phyloP scores from a whole-genome alignment of 2,329 filamentous ascomycete genomes.

The Aphanoascus verrucosus region DNA sequence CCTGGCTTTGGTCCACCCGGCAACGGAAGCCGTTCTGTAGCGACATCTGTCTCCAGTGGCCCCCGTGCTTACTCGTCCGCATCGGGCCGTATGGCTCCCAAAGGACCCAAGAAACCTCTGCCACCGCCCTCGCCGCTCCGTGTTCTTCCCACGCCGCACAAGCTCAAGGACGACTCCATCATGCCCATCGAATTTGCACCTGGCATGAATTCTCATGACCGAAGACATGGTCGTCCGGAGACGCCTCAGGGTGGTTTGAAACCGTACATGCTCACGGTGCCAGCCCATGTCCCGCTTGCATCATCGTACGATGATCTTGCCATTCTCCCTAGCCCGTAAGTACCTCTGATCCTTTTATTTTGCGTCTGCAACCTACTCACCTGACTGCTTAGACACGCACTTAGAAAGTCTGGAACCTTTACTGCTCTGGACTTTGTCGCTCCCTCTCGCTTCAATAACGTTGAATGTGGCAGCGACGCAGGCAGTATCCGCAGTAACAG shows the following conservation, averaged over 20 bases:
- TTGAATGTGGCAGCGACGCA: conserved; percentile 35
- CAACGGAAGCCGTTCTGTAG: conserved; percentile 18
- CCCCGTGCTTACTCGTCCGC: conserved; percentile 57
- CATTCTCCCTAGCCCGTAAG: conserved; percentile 82
- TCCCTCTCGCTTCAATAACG: conserved; percentile 38
- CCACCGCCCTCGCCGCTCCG: conserved; percentile 64
- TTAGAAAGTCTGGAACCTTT: conserved; percentile 41
- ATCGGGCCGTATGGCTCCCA: conserved; percentile 37
- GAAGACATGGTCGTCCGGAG: conserved; percentile 55
- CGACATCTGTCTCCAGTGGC: conserved; percentile 21
- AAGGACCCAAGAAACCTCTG: conserved; percentile 46
- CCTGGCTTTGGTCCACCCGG: conserved; percentile 23
- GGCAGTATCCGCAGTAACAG: conserved; percentile 55
- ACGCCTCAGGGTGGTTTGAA: conserved; percentile 48
- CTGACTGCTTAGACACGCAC: conserved; percentile 30
- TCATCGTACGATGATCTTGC: conserved; percentile 80
- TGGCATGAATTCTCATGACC: conserved; percentile 55
- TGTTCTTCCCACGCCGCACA: conserved; percentile 73
- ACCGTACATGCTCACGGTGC: conserved; percentile 64
- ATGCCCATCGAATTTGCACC: conserved; percentile 79
- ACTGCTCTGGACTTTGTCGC: conserved; percentile 42
- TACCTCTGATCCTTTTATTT: conserved; percentile 23
- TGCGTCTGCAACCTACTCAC: not conserved
- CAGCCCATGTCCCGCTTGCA: conserved; percentile 64
- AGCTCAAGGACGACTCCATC: conserved; percentile 70